phyloP scores from a whole-genome alignment of 2,329 filamentous ascomycete species.

The Microsporum audouinii region DNA sequence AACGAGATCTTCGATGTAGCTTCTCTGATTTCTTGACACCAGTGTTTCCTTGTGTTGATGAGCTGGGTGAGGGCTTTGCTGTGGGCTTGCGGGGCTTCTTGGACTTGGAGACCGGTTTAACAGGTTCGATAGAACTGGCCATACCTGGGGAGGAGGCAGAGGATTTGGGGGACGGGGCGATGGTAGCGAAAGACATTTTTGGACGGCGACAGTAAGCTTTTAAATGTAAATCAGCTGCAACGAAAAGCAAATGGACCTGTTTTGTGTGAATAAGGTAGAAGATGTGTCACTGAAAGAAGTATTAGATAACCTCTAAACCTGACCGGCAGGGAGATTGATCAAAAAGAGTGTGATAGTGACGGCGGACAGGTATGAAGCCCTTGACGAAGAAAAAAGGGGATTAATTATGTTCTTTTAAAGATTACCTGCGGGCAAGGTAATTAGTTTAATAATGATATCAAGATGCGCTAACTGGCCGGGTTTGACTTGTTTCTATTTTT shows the following conservation, averaged over 20 bases:
- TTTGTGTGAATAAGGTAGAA: background rate
- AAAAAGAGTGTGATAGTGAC: conserved; percentile 1
- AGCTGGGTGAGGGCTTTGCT: conserved; percentile 7
- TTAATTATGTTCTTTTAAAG: conserved; percentile 5
- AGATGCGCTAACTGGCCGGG: background rate
- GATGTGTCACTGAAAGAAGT: background rate
- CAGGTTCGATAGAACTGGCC: conserved; percentile 6
- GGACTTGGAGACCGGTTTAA: conserved; percentile 7
- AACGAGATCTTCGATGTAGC: conserved; percentile 13
- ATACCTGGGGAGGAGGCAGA: conserved; percentile 9
- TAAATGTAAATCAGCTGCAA: background rate
- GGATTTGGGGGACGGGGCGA: conserved; percentile 14
- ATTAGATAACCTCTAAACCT: background rate
- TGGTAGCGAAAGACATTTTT: conserved; percentile 15
- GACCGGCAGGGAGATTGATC: conserved; percentile 5
- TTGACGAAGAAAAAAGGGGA: background rate
- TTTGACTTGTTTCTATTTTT: conserved; percentile 7
- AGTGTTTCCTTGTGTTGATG: conserved; percentile 3
- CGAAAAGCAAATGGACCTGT: background rate
- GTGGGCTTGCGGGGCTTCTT: conserved; percentile 11
- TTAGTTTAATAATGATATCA: conserved; percentile 2
- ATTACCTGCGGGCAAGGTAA: background rate
- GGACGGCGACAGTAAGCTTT: background rate
- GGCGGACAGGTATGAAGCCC: conserved; percentile 1
- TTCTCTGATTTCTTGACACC: conserved; percentile 10